A percentile compares a stretch with the other conserved stretches of the same genome.
phyloP scores from a whole-genome alignment of 1,139 yeast species.

The Wickerhamomyces sp. region DNA sequence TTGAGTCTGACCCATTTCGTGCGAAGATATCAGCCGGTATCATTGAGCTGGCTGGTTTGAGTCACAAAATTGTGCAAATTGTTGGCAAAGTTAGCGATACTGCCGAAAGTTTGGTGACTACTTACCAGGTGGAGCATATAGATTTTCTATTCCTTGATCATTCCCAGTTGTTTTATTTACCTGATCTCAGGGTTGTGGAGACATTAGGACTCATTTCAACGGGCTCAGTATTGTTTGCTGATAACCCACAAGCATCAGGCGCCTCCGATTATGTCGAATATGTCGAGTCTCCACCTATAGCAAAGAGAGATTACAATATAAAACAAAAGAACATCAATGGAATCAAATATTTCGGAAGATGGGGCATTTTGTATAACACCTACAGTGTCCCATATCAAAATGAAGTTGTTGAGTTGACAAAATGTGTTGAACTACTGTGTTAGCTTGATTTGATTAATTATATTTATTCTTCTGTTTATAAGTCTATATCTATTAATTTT shows the following conservation, averaged over 20 bases:
- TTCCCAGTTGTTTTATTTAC: conserved; percentile 35
- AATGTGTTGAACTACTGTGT: conserved; percentile 15
- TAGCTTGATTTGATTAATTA: conserved; percentile 4
- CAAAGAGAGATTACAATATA: conserved; percentile 30
- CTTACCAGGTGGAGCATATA: conserved; percentile 18
- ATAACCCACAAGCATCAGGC: conserved; percentile 35
- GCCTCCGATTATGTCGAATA: conserved; percentile 40
- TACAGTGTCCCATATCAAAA: conserved; percentile 15
- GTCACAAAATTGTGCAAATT: conserved; percentile 24
- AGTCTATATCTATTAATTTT: too few species aligned
- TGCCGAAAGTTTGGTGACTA: conserved; percentile 24
- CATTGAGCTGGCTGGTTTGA: conserved; percentile 29
- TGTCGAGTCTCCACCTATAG: conserved; percentile 36
- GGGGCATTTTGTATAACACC: conserved; percentile 42
- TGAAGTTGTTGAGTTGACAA: conserved; percentile 16
- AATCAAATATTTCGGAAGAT: conserved; percentile 33
- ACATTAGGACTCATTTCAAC: conserved; percentile 36
- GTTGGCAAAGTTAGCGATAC: conserved; percentile 34
- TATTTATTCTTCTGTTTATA: too few species aligned
- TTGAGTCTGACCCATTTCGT: conserved; percentile 26
- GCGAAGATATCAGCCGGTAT: conserved; percentile 24
- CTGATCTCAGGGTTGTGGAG: conserved; percentile 42
- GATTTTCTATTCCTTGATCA: conserved; percentile 44
- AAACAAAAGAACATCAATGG: conserved; percentile 30
- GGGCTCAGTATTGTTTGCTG: conserved; percentile 40